Percentiles rank a stretch among this genome's conserved stretches.
Conservation (phyloP, 2,329 filamentous ascomycete species). For the Ophiostoma ulmi region DNA sequence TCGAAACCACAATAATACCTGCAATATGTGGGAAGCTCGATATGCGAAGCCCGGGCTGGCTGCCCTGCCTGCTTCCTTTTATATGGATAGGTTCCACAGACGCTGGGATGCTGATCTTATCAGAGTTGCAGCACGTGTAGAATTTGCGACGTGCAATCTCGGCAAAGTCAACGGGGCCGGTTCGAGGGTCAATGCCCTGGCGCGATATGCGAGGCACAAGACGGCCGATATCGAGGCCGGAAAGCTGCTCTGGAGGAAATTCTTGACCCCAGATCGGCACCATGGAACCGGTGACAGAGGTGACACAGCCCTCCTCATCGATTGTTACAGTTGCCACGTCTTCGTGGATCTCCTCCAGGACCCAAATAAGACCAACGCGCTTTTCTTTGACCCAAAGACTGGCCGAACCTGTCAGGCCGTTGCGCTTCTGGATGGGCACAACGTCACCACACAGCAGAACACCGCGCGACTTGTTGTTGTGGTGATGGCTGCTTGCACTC, state of each 20-base stretch:
- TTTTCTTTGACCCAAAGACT: slow-evolving; percentile 99
- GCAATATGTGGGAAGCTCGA: slow-evolving; percentile 97
- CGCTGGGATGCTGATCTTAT: slow-evolving; percentile 75
- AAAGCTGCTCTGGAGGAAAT: slow-evolving; percentile 56
- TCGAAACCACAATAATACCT: slow-evolving; percentile 88
- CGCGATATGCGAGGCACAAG: slow-evolving; percentile 80
- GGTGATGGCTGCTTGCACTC: slow-evolving; percentile 55
- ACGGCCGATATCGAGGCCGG: slow-evolving; percentile 68
- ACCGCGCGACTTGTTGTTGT: slow-evolving; percentile 63
- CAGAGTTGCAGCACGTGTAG: slow-evolving; percentile 77
- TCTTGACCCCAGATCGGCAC: slow-evolving; percentile 80
- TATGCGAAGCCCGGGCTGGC: slow-evolving; percentile 68
- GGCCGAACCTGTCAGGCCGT: slow-evolving; percentile 84
- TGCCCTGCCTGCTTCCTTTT: slow-evolving; percentile 3
- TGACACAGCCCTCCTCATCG: slow-evolving; percentile 71
- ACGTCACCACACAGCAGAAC: slow-evolving; percentile 94
- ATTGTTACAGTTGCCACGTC: slow-evolving; percentile 75
- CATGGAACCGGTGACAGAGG: slow-evolving; percentile 67
- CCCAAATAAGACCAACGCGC: slow-evolving; percentile 88
- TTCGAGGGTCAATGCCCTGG: slow-evolving; percentile 63
- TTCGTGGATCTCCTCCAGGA: slow-evolving; percentile 94
- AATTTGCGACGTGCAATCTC: slow-evolving; percentile 67
- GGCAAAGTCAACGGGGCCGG: slow-evolving; percentile 71
- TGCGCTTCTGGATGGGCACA: slow-evolving; percentile 95
- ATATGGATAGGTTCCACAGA: slow-evolving; percentile 57